Base-by-base conservation (phyloP, 2,329 filamentous ascomycete species). In the Trichoderma koningii region DNA sequence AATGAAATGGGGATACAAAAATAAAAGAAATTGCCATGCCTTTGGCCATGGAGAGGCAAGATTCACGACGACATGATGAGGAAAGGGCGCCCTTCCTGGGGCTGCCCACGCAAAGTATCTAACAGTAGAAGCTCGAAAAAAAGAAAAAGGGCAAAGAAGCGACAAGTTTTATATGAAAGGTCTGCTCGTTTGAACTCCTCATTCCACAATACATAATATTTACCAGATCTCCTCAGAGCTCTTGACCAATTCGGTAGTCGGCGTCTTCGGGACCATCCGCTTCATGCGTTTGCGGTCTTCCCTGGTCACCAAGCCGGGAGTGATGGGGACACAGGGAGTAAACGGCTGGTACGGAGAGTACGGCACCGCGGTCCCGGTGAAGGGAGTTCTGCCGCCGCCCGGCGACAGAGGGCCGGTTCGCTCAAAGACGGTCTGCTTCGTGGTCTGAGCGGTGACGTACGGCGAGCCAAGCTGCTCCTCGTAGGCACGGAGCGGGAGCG, bases 331-430 rank as follows among this genome's bases (percentile, higher is more conserved):
- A 55, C 91, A 81, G 1, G 90, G 89, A 7, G 88, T 90, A 73
- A 88, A 91, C 0, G 91, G 91, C 79, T 93, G 91, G 70, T 93
- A 94, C 0, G 91, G 89, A 63, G 85, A 87, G 75, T 93, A 93
- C 1, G 90, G 90, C 23, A 88, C 84, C 1, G 86, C 82, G 23
- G 80, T 82, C 5, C 84, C 86, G 1, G 83, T 87, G 74, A 80
- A 85, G 0, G 89, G 90, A 3, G 87, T 89, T 52, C 83, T 84
- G 26, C 86, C 85, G 0, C 76, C 77, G 0, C 76, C 77, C 3
- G 87, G 87, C 3, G 85, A 85, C 64, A 85, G 71, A 1, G 84
- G 83, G 0, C 76, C 78, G 23, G 77, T 79, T 38, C 87, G 80
- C 71, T 89, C 86, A 67, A 89, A 85, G 1, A 87, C 84, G 0